phyloP scores from a whole-genome alignment of 208 protist genomes.

The Trypanosoma brucei region DNA sequence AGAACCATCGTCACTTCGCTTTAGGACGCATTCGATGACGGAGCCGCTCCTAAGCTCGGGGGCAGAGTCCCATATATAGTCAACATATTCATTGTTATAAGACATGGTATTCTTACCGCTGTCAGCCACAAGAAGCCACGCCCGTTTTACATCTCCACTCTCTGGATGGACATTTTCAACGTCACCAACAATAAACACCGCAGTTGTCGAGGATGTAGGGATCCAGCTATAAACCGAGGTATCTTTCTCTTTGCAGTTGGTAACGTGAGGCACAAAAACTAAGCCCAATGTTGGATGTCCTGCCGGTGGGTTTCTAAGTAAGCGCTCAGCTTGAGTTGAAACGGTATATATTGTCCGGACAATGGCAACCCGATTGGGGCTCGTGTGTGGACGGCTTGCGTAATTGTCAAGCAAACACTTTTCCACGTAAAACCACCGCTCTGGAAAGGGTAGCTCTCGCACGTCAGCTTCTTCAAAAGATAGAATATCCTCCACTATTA shows the following conservation, averaged over 20 bases:
- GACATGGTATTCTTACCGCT: constrained; percentile 28
- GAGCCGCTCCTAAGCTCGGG: constrained; percentile 34
- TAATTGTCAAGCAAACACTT: constrained; percentile 60
- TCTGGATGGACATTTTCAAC: constrained; percentile 27
- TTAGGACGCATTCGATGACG: constrained; percentile 64
- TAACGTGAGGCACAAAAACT: constrained; percentile 45
- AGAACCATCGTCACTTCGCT: constrained; percentile 56
- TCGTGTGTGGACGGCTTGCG: constrained; percentile 60
- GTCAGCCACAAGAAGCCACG: constrained; percentile 29
- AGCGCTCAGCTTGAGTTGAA: constrained; percentile 26
- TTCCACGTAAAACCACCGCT: constrained; percentile 55
- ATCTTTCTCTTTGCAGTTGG: constrained; percentile 18
- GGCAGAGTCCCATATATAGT: constrained; percentile 50
- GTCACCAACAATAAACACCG: constrained; percentile 43
- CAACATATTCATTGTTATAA: constrained; percentile 69
- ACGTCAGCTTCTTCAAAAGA: constrained; percentile 60
- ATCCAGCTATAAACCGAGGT: constrained; percentile 45
- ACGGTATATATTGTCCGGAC: constrained; percentile 44
- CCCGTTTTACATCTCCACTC: constrained; percentile 37
- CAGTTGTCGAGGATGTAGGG: constrained; percentile 43
- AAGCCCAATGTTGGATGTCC: constrained; percentile 58
- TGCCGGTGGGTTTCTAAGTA: constrained; percentile 32
- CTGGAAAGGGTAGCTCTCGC: constrained; percentile 38
- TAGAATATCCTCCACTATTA: constrained; percentile 76
- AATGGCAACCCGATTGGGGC: constrained; percentile 45